A percentile compares a stretch with the other conserved stretches of the same genome.
phyloP scores from a whole-genome alignment of 2,329 filamentous ascomycete species.

The Monilinia vaccinii-corymbosi region DNA sequence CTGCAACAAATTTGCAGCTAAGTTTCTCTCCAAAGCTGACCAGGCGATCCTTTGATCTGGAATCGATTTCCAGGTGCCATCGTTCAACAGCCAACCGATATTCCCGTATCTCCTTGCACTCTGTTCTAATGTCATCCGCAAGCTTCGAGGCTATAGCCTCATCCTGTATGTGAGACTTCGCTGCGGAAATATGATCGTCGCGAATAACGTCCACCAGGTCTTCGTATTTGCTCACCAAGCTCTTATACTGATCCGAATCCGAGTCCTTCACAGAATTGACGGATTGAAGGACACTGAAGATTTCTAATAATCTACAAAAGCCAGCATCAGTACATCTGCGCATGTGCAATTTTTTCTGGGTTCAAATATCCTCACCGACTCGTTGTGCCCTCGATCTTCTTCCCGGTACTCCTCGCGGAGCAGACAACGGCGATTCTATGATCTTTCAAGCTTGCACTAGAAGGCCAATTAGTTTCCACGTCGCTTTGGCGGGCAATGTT shows the following conservation, averaged over 20 bases:
- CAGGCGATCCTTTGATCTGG: conserved; percentile 74
- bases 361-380: conserved; percentile 59
- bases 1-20: conserved; percentile 85
- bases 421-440: conserved; percentile 87
- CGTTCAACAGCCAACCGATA: conserved; percentile 56
- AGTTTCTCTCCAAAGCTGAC: conserved; percentile 94
- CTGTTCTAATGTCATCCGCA: conserved; percentile 57
- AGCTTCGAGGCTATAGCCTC: conserved; percentile 49
- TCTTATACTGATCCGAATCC: conserved; percentile 42
- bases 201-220: conserved; percentile 73
- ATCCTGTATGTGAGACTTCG: conserved; percentile 51
- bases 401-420: conserved; percentile 87
- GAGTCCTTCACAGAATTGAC: conserved; percentile 45
- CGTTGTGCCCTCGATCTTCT: conserved; percentile 90
- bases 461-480: conserved; percentile 7
- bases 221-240: conserved; percentile 54
- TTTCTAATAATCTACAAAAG: conserved; percentile 39
- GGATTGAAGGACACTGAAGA: conserved; percentile 47
- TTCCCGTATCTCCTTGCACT: conserved; percentile 74
- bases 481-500: conserved; percentile 1
- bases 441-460: conserved; percentile 50
- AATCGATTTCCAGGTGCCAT: conserved; percentile 67
- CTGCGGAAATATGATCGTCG: conserved; percentile 70
- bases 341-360: background rate
- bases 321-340: background rate